phyloP scores from a whole-genome alignment of 768 basidiomycete genomes.

The Mycena olivaceomarginata region DNA sequence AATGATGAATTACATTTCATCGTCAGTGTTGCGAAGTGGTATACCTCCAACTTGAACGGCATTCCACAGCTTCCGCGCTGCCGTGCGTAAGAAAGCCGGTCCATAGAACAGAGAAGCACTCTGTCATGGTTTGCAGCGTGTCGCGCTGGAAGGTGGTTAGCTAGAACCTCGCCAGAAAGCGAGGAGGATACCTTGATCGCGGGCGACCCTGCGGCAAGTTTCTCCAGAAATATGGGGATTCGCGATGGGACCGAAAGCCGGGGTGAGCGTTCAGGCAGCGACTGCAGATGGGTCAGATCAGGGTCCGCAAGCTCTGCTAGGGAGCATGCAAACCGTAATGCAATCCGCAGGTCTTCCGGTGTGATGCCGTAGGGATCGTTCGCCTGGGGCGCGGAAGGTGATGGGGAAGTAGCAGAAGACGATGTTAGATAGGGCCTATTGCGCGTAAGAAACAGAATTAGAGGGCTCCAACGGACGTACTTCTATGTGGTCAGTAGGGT shows the following conservation, averaged over 20 bases:
- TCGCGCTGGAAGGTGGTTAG: conserved; percentile 77
- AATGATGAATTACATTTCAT: conserved; percentile 4
- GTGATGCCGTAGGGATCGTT: conserved; percentile 96
- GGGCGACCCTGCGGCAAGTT: conserved; percentile 88
- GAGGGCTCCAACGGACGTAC: conserved; percentile 62
- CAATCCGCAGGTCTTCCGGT: conserved; percentile 86
- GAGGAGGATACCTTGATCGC: conserved; percentile 80
- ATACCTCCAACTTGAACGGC: conserved; percentile 93
- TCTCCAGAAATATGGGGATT: conserved; percentile 94
- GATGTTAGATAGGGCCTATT: conserved; percentile 92
- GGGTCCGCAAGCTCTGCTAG: not conserved
- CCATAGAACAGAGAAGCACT: conserved; percentile 94
- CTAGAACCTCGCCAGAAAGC: not conserved
- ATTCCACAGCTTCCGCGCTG: conserved; percentile 91
- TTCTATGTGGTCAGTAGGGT: conserved; percentile 84
- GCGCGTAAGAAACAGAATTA: not conserved
- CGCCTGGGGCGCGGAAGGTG: conserved; percentile 94
- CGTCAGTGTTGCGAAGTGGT: not conserved
- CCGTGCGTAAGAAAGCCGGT: conserved; percentile 70
- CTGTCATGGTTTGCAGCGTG: conserved; percentile 84
- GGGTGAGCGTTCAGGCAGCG: conserved; percentile 87
- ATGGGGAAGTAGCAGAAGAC: conserved; percentile 99
- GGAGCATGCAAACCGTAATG: conserved; percentile 73
- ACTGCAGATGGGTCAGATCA: conserved; percentile 56
- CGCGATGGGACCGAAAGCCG: conserved; percentile 89